phyloP scores from a whole-genome alignment of 1,284 basidiomycete genomes.

The Cutaneotrichosporon sp. region DNA sequence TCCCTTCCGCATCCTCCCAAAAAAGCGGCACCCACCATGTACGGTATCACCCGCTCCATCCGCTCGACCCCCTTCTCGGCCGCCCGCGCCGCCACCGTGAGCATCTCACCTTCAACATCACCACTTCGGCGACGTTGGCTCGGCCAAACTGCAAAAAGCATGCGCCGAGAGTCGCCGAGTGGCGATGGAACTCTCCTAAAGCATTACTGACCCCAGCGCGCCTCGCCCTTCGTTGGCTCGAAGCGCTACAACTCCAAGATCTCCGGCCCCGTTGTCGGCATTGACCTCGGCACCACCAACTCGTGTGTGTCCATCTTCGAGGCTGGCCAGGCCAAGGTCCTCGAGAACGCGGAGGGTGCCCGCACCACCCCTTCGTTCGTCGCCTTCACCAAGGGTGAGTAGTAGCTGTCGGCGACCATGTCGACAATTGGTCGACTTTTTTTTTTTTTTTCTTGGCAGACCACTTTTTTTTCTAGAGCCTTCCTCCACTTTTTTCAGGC shows the following conservation, averaged over 20 bases:
- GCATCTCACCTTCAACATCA: constrained; percentile 14
- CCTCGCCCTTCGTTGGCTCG: constrained; percentile 38
- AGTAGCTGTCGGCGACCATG: neutral
- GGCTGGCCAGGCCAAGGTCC: constrained; percentile 88
- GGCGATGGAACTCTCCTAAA: neutral
- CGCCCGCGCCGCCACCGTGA: constrained; percentile 32
- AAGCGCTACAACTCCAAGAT: constrained; percentile 56
- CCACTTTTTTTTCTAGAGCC: constrained; percentile 1
- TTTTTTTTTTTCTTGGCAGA: neutral
- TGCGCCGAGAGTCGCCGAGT: neutral
- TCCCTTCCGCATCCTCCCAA: constrained; percentile 11
- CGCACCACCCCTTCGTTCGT: constrained; percentile 97
- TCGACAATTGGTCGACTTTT: neutral
- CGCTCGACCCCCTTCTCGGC: constrained; percentile 28
- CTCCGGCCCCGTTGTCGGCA: constrained; percentile 56
- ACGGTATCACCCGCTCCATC: constrained; percentile 44
- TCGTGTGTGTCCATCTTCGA: constrained; percentile 96
- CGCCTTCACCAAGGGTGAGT: constrained; percentile 84
- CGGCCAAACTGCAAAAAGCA: constrained; percentile 2
- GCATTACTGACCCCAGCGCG: constrained; percentile 27
- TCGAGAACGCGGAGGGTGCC: constrained; percentile 97
- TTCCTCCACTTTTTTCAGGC: constrained; percentile 1
- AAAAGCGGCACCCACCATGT: constrained; percentile 33
- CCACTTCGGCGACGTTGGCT: neutral
- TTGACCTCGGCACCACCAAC: constrained; percentile 62